Conservation (phyloP, 768 basidiomycete species). For the Lepiota venenata region DNA sequence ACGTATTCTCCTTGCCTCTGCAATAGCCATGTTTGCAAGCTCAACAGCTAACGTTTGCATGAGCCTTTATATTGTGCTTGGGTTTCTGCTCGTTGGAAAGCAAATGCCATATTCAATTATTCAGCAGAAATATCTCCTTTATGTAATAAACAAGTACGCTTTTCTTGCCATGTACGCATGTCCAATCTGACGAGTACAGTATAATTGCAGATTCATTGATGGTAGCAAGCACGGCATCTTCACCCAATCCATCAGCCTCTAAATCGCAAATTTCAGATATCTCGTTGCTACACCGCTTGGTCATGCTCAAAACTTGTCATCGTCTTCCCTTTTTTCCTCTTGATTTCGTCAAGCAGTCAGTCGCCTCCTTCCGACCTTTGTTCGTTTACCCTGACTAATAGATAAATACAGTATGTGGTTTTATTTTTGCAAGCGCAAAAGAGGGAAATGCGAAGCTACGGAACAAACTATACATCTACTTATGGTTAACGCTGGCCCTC, state of each 20-base stretch:
- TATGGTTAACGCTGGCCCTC: constrained; percentile 27
- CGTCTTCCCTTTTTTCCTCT: constrained; percentile 23
- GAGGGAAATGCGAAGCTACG: neutral
- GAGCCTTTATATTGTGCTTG: constrained; percentile 28
- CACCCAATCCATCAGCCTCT: neutral
- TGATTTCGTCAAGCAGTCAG: constrained; percentile 30
- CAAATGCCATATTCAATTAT: constrained; percentile 16
- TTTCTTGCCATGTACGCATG: neutral
- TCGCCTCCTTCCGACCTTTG: neutral
- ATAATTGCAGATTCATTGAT: constrained; percentile 14
- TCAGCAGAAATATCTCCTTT: constrained; percentile 31
- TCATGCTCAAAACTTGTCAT: constrained; percentile 25
- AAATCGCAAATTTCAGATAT: constrained; percentile 16
- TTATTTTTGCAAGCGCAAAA: constrained; percentile 12
- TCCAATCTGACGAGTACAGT: neutral
- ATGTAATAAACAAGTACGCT: constrained; percentile 35
- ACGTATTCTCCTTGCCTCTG: constrained; percentile 25
- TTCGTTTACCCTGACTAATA: no score
- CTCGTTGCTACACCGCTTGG: constrained; percentile 38
- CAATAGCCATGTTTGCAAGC: constrained; percentile 30
- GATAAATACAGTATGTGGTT: constrained; percentile 16
- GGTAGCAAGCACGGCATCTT: neutral
- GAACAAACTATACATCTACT: constrained; percentile 25
- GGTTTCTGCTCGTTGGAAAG: constrained; percentile 16
- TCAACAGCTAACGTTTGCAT: constrained; percentile 30